Evolutionary conservation across 2,329 filamentous ascomycete species (phyloP), one percentile per base, ranked within the genome.

Genomic region (Aspergillus ochraceoroseus): DNA sequence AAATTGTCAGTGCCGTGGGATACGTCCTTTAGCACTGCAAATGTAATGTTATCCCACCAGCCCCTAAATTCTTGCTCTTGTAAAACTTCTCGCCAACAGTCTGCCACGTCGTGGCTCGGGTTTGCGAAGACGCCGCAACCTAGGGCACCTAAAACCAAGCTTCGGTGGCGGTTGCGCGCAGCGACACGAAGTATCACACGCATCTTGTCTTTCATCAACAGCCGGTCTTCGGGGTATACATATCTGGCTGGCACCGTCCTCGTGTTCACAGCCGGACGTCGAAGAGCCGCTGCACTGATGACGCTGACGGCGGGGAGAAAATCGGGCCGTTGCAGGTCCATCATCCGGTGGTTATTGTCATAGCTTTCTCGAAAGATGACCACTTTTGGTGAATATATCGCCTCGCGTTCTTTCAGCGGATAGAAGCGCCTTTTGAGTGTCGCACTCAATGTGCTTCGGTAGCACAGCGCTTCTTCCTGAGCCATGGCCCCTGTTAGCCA

Each of bases 391-490:
- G 77, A 74, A 60, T 83, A 83, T 22, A 84, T 61, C 1, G 68
- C 75, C 39, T 70, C 70, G 4, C 68, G 61, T 9, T 68, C 60
- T 15, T 63, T 63, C 43, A 77, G 66, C 0, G 78, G 78, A 55
- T 83, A 83, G 53, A 73, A 73, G 3, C 52, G 35, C 6, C 34
- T 23, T 23, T 68, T 64, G n/a, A 71, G 56, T 2, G 63, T 64
- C 22, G 55, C 59, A 41, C 48, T 55, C 7, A 71, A 61, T 26
- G 60, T 72, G 41, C 72, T 77, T 29, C 81, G 75, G 56, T 79
- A 81, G 63, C 80, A 85, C 5, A 86, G 69, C 2, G 76, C 73
- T 65, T 86, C 82, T 63, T 86, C 82, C 59, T 86, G 82, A 0
- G 82, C 81, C 19, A 75, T 61, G 39, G 78, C 70, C 23, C 82